Base-by-base conservation (phyloP, 2,329 filamentous ascomycete genomes). In the Lasiodiplodia hormozganensis region DNA sequence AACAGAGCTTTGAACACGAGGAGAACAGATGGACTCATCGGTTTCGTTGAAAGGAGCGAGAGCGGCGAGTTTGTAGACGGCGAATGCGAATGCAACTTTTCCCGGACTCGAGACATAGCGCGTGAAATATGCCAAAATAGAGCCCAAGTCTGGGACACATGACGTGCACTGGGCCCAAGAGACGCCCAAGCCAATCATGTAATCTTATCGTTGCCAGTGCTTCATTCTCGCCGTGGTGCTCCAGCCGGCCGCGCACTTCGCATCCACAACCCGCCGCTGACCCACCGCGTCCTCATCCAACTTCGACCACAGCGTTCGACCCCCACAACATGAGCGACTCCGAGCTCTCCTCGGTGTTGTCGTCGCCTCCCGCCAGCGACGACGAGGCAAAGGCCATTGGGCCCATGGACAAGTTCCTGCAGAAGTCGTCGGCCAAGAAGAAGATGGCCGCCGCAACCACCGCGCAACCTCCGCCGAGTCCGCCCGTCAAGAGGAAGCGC, bases 401-500 rank as follows among this genome's bases (percentile, higher is more conserved):
- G 31, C 70, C 74, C 51, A 70, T 74, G 51, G 73, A 71, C 49
- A 75, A 74, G 64, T 64, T 69, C 38, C 65, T 71, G 28, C 65
- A 71, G 16, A 78, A 76, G 68, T 56, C 73, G n/a, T 70, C 71
- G 3, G 70, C 72, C 69, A 76, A 77, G 71, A 76, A 73, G 72
- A 76, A 72, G 70, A 72, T 66, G 72, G 74, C 72, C 76, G 73
- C 70, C 77, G 78, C 70, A 70, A 79, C 70, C 73, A 74, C 69
- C 78, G 77, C 74, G 77, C 78, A 83, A 72, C 79, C 80, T 68
- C 78, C 80, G 21, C 76, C 81, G 60, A 79, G 78, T 43, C 75
- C 79, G 69, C 75, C 85, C 70, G 81, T 85, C 75, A 87, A 86
- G 80, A 85, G 88, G 75, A 96, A 96, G 85, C 87, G 95, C 78